Conservation (phyloP, 768 basidiomycete genomes). For the Podaxis rugospora region DNA sequence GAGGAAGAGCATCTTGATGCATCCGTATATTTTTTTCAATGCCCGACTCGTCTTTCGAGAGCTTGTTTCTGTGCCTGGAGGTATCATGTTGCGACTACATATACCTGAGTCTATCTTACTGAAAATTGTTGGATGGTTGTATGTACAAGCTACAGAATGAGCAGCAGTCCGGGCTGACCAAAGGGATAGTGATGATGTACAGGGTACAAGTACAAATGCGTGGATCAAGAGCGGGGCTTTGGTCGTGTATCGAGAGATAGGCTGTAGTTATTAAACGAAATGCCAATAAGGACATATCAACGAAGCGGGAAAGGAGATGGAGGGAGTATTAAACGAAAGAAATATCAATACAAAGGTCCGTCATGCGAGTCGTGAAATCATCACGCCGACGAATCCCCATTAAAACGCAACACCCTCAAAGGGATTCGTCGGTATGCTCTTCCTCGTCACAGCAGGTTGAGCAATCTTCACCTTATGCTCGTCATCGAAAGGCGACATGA, state of each 20-base stretch:
- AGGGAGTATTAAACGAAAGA: not conserved
- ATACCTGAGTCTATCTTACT: not conserved
- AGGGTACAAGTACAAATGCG: constrained; percentile 3
- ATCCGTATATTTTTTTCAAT: not conserved
- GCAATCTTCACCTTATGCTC: constrained; percentile 38
- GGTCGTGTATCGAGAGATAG: not conserved
- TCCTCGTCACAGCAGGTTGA: constrained; percentile 28
- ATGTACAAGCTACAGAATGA: not conserved
- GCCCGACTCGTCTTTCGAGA: not conserved
- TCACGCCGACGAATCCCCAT: constrained; percentile 10
- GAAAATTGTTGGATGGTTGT: not conserved
- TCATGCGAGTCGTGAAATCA: not conserved
- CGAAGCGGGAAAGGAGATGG: not conserved
- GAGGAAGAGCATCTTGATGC: no score
- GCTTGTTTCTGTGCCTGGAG: no score
- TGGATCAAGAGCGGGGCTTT: not conserved
- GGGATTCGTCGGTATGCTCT: constrained; percentile 50
- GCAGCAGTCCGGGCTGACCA: constrained; percentile 2
- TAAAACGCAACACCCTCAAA: constrained; percentile 27
- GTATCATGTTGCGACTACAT: not conserved
- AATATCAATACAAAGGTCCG: not conserved
- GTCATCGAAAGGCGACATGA: constrained; percentile 78
- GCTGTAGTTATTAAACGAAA: not conserved
- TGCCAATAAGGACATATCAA: not conserved
- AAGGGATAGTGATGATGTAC: not conserved